phyloP scores from a whole-genome alignment of 2,329 filamentous ascomycete species.

The Hypoxylon sp. region DNA sequence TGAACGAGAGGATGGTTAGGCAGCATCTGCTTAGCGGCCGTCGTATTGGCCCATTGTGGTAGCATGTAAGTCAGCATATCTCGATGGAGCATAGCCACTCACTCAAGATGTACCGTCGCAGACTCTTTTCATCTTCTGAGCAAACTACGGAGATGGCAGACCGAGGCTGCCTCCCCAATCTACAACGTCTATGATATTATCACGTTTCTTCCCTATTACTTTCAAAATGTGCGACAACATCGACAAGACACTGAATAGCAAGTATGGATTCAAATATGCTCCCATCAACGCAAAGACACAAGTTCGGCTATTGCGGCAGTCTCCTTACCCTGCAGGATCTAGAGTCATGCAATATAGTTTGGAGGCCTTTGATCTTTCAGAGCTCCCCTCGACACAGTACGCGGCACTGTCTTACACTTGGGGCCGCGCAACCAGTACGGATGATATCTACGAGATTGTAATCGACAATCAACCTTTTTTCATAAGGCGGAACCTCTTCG shows the following conservation, averaged over 20 bases:
- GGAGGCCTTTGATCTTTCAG: slow-evolving; percentile 15
- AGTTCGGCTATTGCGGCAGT: slow-evolving; percentile 12
- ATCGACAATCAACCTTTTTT: slow-evolving; percentile 33
- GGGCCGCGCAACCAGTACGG: slow-evolving; percentile 12
- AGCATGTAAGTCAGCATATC: slow-evolving; percentile 9
- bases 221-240: slow-evolving; percentile 8
- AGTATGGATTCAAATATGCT: slow-evolving; percentile 23
- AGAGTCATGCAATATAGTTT: slow-evolving; percentile 11
- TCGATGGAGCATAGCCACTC: slow-evolving; percentile 23
- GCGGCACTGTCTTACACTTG: slow-evolving; percentile 33
- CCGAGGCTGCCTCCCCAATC: not conserved
- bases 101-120: not conserved
- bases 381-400: slow-evolving; percentile 20
- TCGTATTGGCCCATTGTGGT: slow-evolving; percentile 4
- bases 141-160: not conserved
- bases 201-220: not conserved
- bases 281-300: slow-evolving; percentile 19
- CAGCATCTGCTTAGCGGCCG: too few relatives aligned
- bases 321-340: not conserved
- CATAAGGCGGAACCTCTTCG: slow-evolving; percentile 37
- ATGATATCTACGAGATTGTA: slow-evolving; percentile 25
- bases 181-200: not conserved
- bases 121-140: not conserved
- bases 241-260: slow-evolving; percentile 23
- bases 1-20: too few relatives aligned